phyloP scores from a whole-genome alignment of 164 flowering plant genomes.

The Tinospora cordifolia region DNA sequence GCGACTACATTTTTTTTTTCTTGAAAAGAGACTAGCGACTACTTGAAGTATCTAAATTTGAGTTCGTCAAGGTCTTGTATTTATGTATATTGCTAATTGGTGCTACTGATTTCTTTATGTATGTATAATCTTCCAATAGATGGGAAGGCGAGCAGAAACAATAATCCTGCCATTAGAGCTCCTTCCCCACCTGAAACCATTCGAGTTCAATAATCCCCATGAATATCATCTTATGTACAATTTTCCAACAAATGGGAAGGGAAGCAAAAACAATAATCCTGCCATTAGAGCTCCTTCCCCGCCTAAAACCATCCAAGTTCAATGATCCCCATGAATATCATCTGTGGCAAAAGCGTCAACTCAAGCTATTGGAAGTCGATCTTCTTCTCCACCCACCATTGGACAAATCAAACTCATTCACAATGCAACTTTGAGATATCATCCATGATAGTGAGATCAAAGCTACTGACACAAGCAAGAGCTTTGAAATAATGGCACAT shows the following conservation, averaged over 20 bases:
- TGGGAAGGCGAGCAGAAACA: too few relatives aligned
- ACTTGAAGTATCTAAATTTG: too few relatives aligned
- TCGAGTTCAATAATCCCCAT: too few relatives aligned
- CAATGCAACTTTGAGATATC: slow-evolving; percentile 48
- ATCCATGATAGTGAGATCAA: slow-evolving; percentile 33
- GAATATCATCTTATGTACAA: too few relatives aligned
- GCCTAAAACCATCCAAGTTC: slow-evolving; percentile 87
- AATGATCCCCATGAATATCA: slow-evolving; percentile 59
- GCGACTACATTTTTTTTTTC: too few relatives aligned
- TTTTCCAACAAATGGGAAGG: slow-evolving; percentile 22
- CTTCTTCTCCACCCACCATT: slow-evolving; percentile 67
- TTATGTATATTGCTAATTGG: too few relatives aligned
- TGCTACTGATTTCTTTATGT: too few relatives aligned
- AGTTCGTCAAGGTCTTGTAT: too few relatives aligned
- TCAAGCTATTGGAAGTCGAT: slow-evolving; percentile 66
- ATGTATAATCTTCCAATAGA: too few relatives aligned
- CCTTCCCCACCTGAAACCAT: too few relatives aligned
- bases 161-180: too few relatives aligned
- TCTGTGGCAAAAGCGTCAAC: slow-evolving; percentile 78
- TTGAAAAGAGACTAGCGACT: too few relatives aligned
- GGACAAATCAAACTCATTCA: slow-evolving; percentile 43
- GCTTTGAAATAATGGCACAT: slow-evolving; percentile 62
- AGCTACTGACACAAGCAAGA: slow-evolving; percentile 64
- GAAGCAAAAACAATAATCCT: slow-evolving; percentile 87
- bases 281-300: slow-evolving; percentile 89